Base-by-base conservation (phyloP, 805 yeast species). In the Nakazawaea populi region DNA sequence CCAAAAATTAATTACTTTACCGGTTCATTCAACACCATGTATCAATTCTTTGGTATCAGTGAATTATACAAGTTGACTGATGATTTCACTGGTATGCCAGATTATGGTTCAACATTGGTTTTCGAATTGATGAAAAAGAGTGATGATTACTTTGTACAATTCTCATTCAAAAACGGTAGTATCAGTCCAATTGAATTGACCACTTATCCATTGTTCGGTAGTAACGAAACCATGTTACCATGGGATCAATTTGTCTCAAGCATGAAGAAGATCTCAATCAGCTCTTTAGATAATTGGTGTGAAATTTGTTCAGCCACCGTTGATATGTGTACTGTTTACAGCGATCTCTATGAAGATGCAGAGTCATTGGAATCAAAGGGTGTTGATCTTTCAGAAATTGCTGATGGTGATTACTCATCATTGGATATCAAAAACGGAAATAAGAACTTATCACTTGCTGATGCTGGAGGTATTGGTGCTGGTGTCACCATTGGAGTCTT, bases 381-480 rank as follows among this genome's bases (percentile, higher is more conserved):
- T 44, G 65, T 64, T 43, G 50, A 62, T 36, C 54, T 70, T n/a
- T 51, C 60, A 6, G 59, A 54, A 35, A 32, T 68, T 32, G 60
- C 59, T 6, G 53, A 52, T 39, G 69, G 72, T 42, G 59, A 63
- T 52, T 60, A 57, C 57, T 54, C 60, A 7, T 52, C 62, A 7
- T 56, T 62, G 34, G 53, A 57, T 45, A 44, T 60, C 46, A 45
- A 45, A 18, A 18, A 18, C 24, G 24, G 24, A 6, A 53, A 60
- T 18, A 2, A 18, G 42, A 55, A 60, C 9, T 58, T 72, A 46
- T 45, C 67, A 6, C 60, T 66, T 18, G 77, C 77, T 9, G 76
- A 53, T 39, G 79, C 79, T 30, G 79, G 79, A 51, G 79, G 79
- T 50, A 73, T 75, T 55, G 80, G 80, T 53, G 79, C 77, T 32